A percentile compares a stretch with the other conserved stretches of the same genome.
Conservation (phyloP, 1,284 basidiomycete species). For the Ceratorhiza oryzae-sativae region DNA sequence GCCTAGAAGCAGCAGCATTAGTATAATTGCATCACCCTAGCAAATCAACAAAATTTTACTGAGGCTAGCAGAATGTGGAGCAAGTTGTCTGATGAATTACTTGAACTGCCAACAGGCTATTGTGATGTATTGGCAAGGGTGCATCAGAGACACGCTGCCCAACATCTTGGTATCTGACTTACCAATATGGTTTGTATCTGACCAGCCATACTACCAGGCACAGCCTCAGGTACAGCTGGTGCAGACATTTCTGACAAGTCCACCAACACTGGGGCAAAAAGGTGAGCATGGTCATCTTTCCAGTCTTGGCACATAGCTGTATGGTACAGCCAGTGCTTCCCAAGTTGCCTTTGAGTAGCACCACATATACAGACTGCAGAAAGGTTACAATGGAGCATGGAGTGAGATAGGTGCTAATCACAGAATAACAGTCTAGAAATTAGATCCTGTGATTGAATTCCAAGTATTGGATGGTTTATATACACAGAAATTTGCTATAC, state of each 20-base stretch:
- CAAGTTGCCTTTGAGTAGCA: not conserved
- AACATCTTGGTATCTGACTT: not conserved
- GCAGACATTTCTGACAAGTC: not conserved
- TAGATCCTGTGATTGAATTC: not conserved
- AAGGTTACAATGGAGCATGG: not conserved
- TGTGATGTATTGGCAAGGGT: too few species aligned
- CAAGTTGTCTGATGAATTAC: too few species aligned
- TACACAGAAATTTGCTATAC: not conserved
- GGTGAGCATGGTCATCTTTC: not conserved
- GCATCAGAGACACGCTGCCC: too few species aligned
- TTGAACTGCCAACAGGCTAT: too few species aligned
- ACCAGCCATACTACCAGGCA: not conserved
- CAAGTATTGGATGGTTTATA: not conserved
- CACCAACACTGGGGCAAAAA: not conserved
- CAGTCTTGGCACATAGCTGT: not conserved
- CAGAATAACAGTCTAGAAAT: not conserved
- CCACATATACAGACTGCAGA: not conserved
- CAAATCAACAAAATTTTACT: too few species aligned
- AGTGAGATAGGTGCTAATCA: not conserved
- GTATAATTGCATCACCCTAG: too few species aligned
- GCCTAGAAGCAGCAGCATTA: too few species aligned
- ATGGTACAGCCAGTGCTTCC: not conserved
- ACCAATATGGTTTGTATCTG: not conserved
- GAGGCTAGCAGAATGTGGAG: too few species aligned
- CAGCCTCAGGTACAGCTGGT: not conserved